Base-by-base conservation (phyloP, 1,284 basidiomycete genomes). In the Thelephora terrestris region DNA sequence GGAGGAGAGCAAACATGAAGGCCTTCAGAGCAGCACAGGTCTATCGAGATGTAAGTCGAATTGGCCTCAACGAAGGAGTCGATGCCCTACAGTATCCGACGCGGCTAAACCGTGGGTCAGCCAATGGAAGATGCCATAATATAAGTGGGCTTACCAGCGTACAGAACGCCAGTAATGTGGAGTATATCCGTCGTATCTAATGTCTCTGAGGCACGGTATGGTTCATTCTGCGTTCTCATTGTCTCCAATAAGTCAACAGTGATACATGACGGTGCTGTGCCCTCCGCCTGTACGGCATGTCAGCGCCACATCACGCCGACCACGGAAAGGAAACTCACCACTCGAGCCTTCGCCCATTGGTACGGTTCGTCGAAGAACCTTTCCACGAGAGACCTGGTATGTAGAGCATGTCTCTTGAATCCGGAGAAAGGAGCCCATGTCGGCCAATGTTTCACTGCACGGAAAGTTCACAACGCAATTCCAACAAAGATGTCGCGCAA, bases 141-240 rank as follows among this genome's bases (percentile, higher is more conserved):
- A 39, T n/a, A 7, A 20, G 14, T 23, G 5, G 39, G n/a, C 39
- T 42, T 18, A 42, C 61, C 61, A 6, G 52, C 50, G 47, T 58
- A 61, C 18, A 60, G 49, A 1, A 55, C 52, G 1, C 53, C 56
- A 20, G 55, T 57, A 6, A 55, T 53, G 5, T 52, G 52, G 38
- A 58, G 61, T 39, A 62, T 58, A 27, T 57, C 53, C 7, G 55
- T 47, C 44, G 57, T 56, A n/a, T 56, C 53, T 21, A 42, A 12
- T 12, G 21, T n/a, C 25, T 42, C 39, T 5, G 12, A n/a, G 56
- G 54, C 9, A 49, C 37, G 3, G 53, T 57, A 23, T 52, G 32
- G 6, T 23, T 36, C 2, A 50, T 53, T 17, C 51, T 43, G 3
- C 47, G 43, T 17, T 38, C 34, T 17, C 50, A 39, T 12, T 29